Evolutionary conservation across 805 yeast genomes (phyloP).

Genomic region (Huiozyma sinensis): DNA sequence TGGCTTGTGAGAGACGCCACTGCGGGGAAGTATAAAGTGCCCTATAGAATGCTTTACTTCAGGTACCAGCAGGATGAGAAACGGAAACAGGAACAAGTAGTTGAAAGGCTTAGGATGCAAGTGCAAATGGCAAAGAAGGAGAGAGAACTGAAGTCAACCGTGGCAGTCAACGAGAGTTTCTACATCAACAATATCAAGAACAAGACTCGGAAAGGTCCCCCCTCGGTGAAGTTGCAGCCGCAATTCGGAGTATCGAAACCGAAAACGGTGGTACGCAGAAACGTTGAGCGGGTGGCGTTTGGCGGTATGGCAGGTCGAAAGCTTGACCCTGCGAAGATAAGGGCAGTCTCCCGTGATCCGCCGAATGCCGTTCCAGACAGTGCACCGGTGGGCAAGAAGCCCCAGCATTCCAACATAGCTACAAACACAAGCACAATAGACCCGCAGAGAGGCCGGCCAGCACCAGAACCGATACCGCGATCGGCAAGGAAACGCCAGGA

Average conservation of each 20-base stretch:
- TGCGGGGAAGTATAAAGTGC: conserved; percentile 25
- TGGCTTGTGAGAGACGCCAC: conserved; percentile 12
- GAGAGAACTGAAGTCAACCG: conserved; percentile 25
- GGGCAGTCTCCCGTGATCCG: neutral
- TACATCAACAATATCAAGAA: neutral
- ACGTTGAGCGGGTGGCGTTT: conserved; percentile 20
- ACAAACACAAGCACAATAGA: neutral
- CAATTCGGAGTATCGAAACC: neutral
- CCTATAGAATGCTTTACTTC: conserved; percentile 28
- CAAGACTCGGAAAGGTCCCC: neutral
- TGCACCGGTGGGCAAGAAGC: neutral
- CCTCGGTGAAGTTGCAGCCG: neutral
- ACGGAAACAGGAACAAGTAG: conserved; percentile 27
- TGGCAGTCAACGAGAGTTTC: conserved; percentile 12
- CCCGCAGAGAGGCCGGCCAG: neutral
- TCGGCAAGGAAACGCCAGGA: neutral
- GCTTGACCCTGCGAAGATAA: neutral
- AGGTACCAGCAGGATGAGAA: conserved; percentile 26
- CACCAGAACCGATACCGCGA: neutral
- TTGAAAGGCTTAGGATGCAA: conserved; percentile 26
- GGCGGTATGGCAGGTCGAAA: conserved; percentile 23
- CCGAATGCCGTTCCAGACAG: neutral
- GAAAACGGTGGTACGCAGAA: neutral
- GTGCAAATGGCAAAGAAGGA: conserved; percentile 23
- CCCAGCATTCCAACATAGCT: neutral